phyloP scores from a whole-genome alignment of 2,329 filamentous ascomycete species.

The Phyllosticta paracitricarpa region DNA sequence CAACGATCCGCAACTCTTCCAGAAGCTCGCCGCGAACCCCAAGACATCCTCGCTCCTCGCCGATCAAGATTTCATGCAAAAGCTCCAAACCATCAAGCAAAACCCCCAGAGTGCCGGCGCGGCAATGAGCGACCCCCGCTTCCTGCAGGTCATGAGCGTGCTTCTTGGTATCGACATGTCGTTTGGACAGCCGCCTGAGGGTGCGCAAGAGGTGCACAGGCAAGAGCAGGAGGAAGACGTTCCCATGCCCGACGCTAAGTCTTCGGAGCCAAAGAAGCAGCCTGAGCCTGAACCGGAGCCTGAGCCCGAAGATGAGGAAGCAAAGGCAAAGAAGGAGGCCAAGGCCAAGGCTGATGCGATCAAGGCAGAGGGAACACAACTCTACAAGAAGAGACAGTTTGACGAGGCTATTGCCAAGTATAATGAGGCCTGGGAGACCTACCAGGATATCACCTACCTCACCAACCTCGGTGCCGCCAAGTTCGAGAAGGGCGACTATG shows the following conservation, averaged over 20 bases:
- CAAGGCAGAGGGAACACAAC: conserved; percentile 86
- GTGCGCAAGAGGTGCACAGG: conserved; percentile 26
- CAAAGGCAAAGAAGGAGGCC: conserved; percentile 72
- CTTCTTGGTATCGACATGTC: conserved; percentile 89
- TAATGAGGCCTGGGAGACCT: conserved; percentile 81
- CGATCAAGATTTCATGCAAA: conserved; percentile 81
- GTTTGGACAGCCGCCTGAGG: conserved; percentile 46
- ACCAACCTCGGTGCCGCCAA: conserved; percentile 92
- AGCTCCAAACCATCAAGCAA: conserved; percentile 68
- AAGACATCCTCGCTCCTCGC: conserved; percentile 77
- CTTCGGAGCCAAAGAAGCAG: conserved; percentile 41
- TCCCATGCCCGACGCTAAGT: conserved; percentile 63
- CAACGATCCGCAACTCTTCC: conserved; percentile 78
- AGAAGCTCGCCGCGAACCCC: conserved; percentile 87
- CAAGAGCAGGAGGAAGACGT: conserved; percentile 59
- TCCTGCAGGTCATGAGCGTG: conserved; percentile 90
- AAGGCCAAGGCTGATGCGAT: conserved; percentile 90
- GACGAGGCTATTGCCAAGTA: conserved; percentile 93
- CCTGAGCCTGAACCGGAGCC: conserved; percentile 53
- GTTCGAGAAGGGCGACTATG: conserved; percentile 92
- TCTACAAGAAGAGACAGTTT: conserved; percentile 98
- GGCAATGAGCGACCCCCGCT: conserved; percentile 79
- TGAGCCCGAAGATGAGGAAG: conserved; percentile 70
- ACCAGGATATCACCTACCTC: conserved; percentile 95
- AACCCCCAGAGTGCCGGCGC: conserved; percentile 73